Conservation (phyloP, 768 basidiomycete species). For the Butyriboletus loyo region DNA sequence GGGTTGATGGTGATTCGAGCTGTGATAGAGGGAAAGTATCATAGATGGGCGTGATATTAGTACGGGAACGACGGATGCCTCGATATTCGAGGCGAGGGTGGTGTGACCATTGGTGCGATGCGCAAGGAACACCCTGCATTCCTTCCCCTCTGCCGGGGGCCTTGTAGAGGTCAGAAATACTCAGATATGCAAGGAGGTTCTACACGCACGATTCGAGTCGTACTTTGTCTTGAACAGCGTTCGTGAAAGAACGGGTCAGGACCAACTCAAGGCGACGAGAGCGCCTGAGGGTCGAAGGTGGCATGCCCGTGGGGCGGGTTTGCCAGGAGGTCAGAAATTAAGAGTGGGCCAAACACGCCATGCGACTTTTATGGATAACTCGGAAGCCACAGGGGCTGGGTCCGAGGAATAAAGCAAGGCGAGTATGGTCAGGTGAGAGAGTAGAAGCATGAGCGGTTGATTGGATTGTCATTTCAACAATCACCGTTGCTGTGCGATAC, state of each 20-base stretch:
- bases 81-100: slow-evolving; percentile 15
- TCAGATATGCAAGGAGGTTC: background rate
- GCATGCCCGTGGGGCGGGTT: slow-evolving; percentile 32
- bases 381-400: slow-evolving; percentile 30
- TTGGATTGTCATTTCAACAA: background rate
- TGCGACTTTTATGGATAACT: slow-evolving; percentile 29
- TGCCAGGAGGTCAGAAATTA: slow-evolving; percentile 12
- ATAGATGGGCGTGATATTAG: slow-evolving; percentile 28
- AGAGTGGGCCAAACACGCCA: slow-evolving; percentile 9
- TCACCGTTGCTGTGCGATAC: too few relatives aligned
- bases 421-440: slow-evolving; percentile 8
- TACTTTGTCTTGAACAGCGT: slow-evolving; percentile 44
- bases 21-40: slow-evolving; percentile 24
- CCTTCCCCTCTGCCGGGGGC: slow-evolving; percentile 18
- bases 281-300: slow-evolving; percentile 43
- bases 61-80: slow-evolving; percentile 12
- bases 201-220: slow-evolving; percentile 30
- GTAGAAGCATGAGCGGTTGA: slow-evolving; percentile 4
- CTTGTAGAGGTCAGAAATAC: slow-evolving; percentile 11
- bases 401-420: slow-evolving; percentile 13
- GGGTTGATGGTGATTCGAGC: slow-evolving; percentile 21
- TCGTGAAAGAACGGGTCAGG: slow-evolving; percentile 50
- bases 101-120: slow-evolving; percentile 21
- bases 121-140: slow-evolving; percentile 16
- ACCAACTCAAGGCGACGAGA: slow-evolving; percentile 46